Conservation (phyloP, 148 eudicot species). For the Rhododendron mucronatum region DNA sequence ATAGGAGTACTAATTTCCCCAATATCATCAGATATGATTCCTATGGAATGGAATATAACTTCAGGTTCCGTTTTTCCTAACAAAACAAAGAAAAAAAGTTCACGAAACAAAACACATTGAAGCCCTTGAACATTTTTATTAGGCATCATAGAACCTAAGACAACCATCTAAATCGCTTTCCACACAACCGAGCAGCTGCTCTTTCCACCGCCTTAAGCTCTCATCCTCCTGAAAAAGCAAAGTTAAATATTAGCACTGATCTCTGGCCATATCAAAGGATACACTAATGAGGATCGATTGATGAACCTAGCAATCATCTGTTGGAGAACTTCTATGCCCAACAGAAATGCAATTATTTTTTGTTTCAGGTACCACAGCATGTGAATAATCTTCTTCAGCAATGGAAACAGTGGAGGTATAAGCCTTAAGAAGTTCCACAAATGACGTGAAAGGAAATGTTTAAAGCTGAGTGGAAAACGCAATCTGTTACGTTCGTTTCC, state of each 20-base stretch:
- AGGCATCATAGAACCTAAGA: not conserved
- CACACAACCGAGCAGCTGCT: constrained; percentile 52
- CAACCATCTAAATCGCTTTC: constrained; percentile 57
- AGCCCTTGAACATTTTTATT: not conserved
- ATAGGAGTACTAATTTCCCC: constrained; percentile 49
- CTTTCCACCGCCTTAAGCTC: constrained; percentile 74
- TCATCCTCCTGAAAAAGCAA: constrained; percentile 52
- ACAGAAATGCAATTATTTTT: not conserved
- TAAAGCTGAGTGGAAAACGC: not conserved
- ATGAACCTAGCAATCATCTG: not conserved
- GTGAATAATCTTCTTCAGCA: not conserved
- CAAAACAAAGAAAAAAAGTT: constrained; percentile 2
- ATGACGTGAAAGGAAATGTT: not conserved
- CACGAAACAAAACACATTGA: not conserved
- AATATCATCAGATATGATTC: constrained; percentile 46
- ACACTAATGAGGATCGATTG: not conserved
- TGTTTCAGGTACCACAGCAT: not conserved
- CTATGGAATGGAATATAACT: constrained; percentile 54
- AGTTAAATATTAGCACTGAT: not conserved
- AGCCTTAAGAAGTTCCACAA: not conserved
- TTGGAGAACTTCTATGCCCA: not conserved
- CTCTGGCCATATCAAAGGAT: not conserved
- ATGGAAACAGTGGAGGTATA: not conserved
- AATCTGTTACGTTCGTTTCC: not conserved
- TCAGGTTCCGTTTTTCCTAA: constrained; percentile 62